These are phyloP conservation scores for Metschnikowia matae DNA, from an alignment of 805 yeast genomes.

Conservation along the genomic window DNA sequence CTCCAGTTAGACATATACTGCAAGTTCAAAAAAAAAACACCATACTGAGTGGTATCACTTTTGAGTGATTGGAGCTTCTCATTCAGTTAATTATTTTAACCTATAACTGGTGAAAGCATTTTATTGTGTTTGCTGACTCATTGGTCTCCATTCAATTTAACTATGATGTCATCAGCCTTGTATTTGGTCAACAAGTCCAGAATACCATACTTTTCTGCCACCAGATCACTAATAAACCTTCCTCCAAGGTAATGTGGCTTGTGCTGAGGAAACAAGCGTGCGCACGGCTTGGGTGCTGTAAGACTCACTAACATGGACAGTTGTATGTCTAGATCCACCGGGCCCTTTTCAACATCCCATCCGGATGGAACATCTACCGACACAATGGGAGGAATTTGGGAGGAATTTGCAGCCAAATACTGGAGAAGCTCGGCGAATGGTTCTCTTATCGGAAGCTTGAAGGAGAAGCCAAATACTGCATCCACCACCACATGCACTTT, in stretches of 20 bases:
- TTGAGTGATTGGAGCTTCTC: too few species aligned
- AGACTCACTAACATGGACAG: slow-evolving; percentile 75
- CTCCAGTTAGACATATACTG: too few species aligned
- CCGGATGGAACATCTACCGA: slow-evolving; percentile 94
- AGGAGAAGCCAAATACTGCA: slow-evolving; percentile 89
- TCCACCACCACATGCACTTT: slow-evolving; percentile 53
- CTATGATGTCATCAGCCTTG: slow-evolving; percentile 34
- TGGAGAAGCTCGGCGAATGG: slow-evolving; percentile 56
- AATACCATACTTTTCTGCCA: slow-evolving; percentile 73
- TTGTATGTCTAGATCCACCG: slow-evolving; percentile 37
- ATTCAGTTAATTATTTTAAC: too few species aligned
- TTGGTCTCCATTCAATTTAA: slow-evolving; percentile 21
- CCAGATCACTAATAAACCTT: slow-evolving; percentile 61
- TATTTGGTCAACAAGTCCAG: slow-evolving; percentile 37
- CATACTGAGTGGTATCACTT: too few species aligned
- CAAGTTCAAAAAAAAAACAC: too few species aligned
- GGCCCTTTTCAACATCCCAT: slow-evolving; percentile 91
- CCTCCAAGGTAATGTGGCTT: slow-evolving; percentile 82
- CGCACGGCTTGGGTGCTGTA: slow-evolving; percentile 93
- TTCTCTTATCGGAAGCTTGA: slow-evolving; percentile 78
- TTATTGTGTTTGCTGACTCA: too few species aligned
- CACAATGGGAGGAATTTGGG: slow-evolving; percentile 56
- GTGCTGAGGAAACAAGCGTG: slow-evolving; percentile 42
- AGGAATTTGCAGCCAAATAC: slow-evolving; percentile 27
- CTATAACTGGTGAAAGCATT: too few species aligned